phyloP scores from a whole-genome alignment of 1,284 basidiomycete genomes.

The Ustilago loliicola region DNA sequence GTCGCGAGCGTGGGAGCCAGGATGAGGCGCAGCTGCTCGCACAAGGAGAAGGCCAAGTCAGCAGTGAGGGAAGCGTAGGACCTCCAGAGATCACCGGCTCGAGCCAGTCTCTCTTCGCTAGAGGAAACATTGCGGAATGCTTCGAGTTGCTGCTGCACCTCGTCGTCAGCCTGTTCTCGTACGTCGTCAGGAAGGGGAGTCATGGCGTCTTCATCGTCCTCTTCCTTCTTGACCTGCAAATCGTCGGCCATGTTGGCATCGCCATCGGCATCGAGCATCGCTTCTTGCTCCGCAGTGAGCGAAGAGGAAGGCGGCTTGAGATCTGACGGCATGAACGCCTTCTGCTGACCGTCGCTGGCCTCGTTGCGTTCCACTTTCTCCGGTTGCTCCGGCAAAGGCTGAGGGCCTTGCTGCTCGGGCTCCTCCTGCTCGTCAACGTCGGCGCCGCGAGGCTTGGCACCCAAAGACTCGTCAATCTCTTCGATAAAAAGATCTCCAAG shows the following conservation, averaged over 20 bases:
- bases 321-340: conserved; percentile 62
- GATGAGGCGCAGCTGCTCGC: conserved; percentile 94
- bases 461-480: conserved; percentile 57
- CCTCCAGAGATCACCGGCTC: conserved; percentile 86
- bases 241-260: conserved; percentile 62
- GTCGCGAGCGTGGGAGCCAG: conserved; percentile 95
- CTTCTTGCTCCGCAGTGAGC: conserved; percentile 37
- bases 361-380: conserved; percentile 68
- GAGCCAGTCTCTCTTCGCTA: conserved; percentile 75
- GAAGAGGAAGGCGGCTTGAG: conserved; percentile 38
- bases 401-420: conserved; percentile 28
- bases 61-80: conserved; percentile 90
- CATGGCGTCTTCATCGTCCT: conserved; percentile 51
- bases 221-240: conserved; percentile 76
- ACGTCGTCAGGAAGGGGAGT: conserved; percentile 61
- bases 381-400: conserved; percentile 58
- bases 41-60: conserved; percentile 83
- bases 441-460: conserved; percentile 69
- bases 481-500: conserved; percentile 72
- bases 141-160: conserved; percentile 64
- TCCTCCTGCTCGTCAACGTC: conserved; percentile 42
- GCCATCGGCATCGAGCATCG: conserved; percentile 33
- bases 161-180: conserved; percentile 50
- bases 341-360: conserved; percentile 49
- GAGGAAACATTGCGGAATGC: conserved; percentile 77